These are phyloP conservation scores for Periglandula ipomoeae DNA, from an alignment of 2,329 filamentous ascomycete genomes.

Conservation along the genomic window DNA sequence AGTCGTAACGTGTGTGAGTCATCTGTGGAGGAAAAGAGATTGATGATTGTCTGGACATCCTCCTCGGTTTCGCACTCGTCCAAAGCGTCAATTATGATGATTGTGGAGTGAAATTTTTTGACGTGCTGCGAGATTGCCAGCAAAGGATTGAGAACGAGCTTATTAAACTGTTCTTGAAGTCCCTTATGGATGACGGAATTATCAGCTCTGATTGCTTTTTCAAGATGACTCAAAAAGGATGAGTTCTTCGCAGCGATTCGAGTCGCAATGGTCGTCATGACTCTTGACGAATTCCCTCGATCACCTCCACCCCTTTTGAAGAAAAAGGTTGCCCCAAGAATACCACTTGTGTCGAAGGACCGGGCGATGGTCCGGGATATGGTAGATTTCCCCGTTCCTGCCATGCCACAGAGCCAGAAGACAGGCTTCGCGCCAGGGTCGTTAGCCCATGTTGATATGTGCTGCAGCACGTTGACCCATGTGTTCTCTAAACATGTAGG, in stretches of 20 bases:
- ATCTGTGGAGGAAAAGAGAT: neutral
- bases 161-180: conserved; percentile 29
- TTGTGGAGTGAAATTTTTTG: neutral
- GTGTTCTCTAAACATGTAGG: conserved; percentile 22
- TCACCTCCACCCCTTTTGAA: conserved; percentile 34
- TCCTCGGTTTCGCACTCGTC: conserved; percentile 19
- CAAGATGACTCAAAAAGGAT: too few relatives aligned
- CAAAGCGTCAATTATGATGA: conserved; percentile 27
- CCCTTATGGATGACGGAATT: conserved; percentile 23
- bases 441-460: conserved; percentile 17
- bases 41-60: conserved; percentile 22
- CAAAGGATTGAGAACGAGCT: conserved; percentile 28
- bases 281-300: conserved; percentile 22
- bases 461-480: conserved; percentile 19
- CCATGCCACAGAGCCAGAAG: conserved; percentile 30
- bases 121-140: neutral
- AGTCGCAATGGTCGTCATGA: conserved; percentile 31
- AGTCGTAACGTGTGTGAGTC: conserved; percentile 9
- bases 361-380: conserved; percentile 22
- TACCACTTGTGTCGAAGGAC: conserved; percentile 1
- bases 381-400: conserved; percentile 31
- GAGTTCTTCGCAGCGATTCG: conserved; percentile 21
- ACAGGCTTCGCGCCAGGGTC: conserved; percentile 15
- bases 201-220: conserved; percentile 15
- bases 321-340: conserved; percentile 32